These are phyloP conservation scores for Phaffia rhodozyma DNA, from an alignment of 1,284 basidiomycete genomes.

Conservation along the genomic window DNA sequence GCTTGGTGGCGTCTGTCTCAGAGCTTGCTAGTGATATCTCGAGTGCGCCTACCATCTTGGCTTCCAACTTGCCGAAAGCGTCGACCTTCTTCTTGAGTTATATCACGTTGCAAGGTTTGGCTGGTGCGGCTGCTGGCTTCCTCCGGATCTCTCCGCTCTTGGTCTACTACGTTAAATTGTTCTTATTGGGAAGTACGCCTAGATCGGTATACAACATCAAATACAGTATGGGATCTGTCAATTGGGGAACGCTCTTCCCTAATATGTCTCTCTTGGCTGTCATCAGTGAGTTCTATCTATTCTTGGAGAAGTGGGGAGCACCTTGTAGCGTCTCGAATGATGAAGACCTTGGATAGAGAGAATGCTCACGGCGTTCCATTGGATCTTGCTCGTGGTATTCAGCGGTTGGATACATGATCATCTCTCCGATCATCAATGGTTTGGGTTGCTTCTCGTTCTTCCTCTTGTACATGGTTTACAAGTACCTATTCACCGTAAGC, in stretches of 20 bases:
- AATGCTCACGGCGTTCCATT: constrained; percentile 22
- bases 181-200: constrained; percentile 40
- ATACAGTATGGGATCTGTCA: constrained; percentile 29
- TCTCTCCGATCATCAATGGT: constrained; percentile 88
- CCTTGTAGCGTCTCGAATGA: constrained; percentile 29
- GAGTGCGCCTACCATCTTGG: constrained; percentile 43
- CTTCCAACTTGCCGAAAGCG: constrained; percentile 52
- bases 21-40: constrained; percentile 43
- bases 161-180: constrained; percentile 53
- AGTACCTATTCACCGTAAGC: constrained; percentile 71
- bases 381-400: constrained; percentile 18
- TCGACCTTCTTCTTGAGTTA: constrained; percentile 71
- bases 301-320: constrained; percentile 17
- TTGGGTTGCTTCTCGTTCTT: constrained; percentile 73
- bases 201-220: constrained; percentile 35
- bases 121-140: constrained; percentile 40
- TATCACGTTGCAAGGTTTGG: constrained; percentile 41
- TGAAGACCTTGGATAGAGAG: not conserved
- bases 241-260: constrained; percentile 74
- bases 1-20: constrained; percentile 43
- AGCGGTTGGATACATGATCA: constrained; percentile 68
- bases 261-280: constrained; percentile 58
- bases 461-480: constrained; percentile 72
- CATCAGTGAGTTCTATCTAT: constrained; percentile 49
- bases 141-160: constrained; percentile 51